These are phyloP conservation scores for Chaetoceros muelleri DNA, from an alignment of 108 stramenopile species.

Conservation along the genomic window DNA sequence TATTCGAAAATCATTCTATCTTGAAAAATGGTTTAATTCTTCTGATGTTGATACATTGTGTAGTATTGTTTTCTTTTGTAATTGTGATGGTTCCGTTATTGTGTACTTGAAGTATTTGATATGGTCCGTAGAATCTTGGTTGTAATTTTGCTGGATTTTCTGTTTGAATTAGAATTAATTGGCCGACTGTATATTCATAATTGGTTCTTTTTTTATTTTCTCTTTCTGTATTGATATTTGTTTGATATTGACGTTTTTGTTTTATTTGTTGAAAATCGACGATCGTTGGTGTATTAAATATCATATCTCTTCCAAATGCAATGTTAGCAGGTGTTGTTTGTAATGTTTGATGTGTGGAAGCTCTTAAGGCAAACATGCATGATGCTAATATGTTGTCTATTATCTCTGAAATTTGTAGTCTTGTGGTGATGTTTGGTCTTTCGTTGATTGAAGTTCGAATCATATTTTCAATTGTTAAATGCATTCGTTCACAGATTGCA, in stretches of 20 bases:
- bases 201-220: too few species aligned
- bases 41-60: neutral
- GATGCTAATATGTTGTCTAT: neutral
- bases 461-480: constrained; percentile 20
- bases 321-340: neutral
- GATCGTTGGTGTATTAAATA: neutral
- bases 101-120: neutral
- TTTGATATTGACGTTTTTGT: neutral
- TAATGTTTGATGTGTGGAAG: neutral
- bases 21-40: neutral
- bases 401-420: neutral
- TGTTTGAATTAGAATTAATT: neutral
- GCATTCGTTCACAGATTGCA: constrained; percentile 29
- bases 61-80: neutral
- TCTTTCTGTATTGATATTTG: neutral
- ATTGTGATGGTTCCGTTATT: neutral
- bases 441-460: constrained; percentile 10
- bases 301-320: neutral
- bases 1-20: neutral
- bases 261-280: neutral
- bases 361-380: neutral
- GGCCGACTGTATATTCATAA: neutral
- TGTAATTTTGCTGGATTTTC: neutral
- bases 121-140: neutral
- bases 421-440: constrained; percentile 1